Base-by-base conservation (phyloP, 805 yeast species). In the Starmerella bombi region DNA sequence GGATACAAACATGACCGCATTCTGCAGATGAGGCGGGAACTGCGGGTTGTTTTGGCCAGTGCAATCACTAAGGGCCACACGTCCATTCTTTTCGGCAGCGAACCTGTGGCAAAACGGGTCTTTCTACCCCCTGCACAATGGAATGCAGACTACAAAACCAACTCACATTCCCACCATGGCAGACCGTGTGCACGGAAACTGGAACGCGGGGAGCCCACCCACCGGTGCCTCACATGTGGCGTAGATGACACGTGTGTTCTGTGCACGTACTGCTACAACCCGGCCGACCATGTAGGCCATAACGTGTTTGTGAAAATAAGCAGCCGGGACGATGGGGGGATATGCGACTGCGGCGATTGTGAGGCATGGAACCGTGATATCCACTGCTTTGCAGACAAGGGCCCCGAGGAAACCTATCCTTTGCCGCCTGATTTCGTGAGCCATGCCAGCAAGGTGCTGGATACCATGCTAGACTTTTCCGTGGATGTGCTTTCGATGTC, bases 281-380 rank as follows among this genome's bases (percentile, higher is more conserved):
- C 75, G 2, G 74, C 72, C 3, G 67, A 70, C 41, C 97, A 86
- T 59, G 54, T 56, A 27, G 88, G 75, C 34, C 97, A 86, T 57
- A 71, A 74, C 35, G 76, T 80, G 7, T 72, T 76, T 41, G 70
- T 75, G 15, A 66, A 73, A 30, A 73, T 80, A 5, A 72, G 72
- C 32, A 65, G 81, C 38, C 52, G 60, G 18, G 79, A 68, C 44
- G 72, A 72, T 42, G 82, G 86, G 29, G 91, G 91, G 0, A 80
- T 78, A 16, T 80, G 93, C 57, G 94, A 83, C 54, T 83, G 94
- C 58, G 94, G 94, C 3, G 94, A 84, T 53, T 72, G 75, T 0
- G 93, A 81, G 53, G 93, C 93, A 0, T 84, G 93, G 85, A 69
- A 64, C 4, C 58, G 58, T 14, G 59, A 66, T 1, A 62, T 74